Percentiles rank a stretch among this genome's conserved stretches.
phyloP scores from a whole-genome alignment of 2,329 filamentous ascomycete species.

The Periconia sp. region DNA sequence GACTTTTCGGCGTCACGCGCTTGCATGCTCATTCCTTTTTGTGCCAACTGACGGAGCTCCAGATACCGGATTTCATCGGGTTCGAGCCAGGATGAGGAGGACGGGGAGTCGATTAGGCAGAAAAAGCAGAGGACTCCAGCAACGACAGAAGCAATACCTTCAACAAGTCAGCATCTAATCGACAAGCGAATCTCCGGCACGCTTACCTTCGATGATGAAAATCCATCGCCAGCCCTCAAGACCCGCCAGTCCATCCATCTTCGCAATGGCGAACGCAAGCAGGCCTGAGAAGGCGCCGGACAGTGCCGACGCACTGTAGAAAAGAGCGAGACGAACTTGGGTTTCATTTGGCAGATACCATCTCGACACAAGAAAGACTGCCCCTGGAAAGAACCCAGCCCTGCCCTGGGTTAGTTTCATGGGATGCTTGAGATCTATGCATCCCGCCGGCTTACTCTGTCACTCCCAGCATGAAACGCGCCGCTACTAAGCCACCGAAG shows the following conservation, averaged over 20 bases:
- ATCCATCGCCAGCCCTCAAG: conserved; percentile 35
- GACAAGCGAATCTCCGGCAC: no score
- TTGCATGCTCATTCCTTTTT: conserved; percentile 19
- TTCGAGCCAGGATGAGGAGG: conserved; percentile 33
- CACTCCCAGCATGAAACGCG: conserved; percentile 45
- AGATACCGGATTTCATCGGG: conserved; percentile 22
- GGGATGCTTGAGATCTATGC: neutral
- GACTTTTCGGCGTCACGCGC: no score
- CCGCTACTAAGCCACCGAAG: conserved; percentile 52
- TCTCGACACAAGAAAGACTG: conserved; percentile 60
- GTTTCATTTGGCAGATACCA: conserved; percentile 64
- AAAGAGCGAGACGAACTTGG: conserved; percentile 62
- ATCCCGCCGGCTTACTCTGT: conserved; percentile 24
- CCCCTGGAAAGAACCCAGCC: conserved; percentile 28
- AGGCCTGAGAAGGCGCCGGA: conserved; percentile 65
- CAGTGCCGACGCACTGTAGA: conserved; percentile 61
- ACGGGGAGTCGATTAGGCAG: conserved; percentile 23
- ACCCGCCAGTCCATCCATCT: conserved; percentile 61
- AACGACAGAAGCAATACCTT: conserved; percentile 16
- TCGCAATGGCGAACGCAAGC: conserved; percentile 60
- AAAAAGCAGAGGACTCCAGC: conserved; percentile 16
- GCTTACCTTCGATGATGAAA: conserved; percentile 21
- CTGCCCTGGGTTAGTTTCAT: conserved; percentile 1
- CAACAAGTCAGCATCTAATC: no score
- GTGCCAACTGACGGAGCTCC: conserved; percentile 15